These are phyloP conservation scores for Zymoseptoria passerinii DNA, from an alignment of 2,329 filamentous ascomycete species.

Conservation along the genomic window DNA sequence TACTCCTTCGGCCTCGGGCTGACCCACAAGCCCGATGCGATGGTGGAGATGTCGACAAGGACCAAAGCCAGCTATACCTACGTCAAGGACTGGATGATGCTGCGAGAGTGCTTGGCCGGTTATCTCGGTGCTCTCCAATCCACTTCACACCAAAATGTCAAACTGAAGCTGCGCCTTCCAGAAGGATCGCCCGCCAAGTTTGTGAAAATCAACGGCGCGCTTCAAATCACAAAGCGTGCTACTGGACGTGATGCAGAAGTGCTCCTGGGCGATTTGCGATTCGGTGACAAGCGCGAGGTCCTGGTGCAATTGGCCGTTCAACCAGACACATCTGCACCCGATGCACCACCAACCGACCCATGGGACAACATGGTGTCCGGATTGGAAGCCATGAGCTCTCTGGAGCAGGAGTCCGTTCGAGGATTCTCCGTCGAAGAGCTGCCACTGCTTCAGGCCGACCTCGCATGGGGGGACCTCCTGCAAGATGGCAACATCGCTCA, in stretches of 20 bases:
- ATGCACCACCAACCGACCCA: constrained; percentile 81
- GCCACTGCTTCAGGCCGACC: constrained; percentile 86
- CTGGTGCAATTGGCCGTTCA: constrained; percentile 88
- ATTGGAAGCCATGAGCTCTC: constrained; percentile 77
- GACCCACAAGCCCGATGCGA: constrained; percentile 96
- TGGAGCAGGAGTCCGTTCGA: constrained; percentile 79
- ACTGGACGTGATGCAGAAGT: constrained; percentile 92
- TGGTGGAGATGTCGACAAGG: constrained; percentile 91
- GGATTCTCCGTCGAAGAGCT: constrained; percentile 85
- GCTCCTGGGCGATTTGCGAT: constrained; percentile 80
- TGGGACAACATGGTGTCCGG: constrained; percentile 98
- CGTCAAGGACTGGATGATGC: constrained; percentile 99
- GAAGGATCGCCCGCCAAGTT: constrained; percentile 97
- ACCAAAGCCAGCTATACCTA: constrained; percentile 98
- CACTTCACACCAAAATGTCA: constrained; percentile 96
- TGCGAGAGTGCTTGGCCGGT: constrained; percentile 88
- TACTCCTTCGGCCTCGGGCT: constrained; percentile 94
- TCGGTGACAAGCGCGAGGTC: constrained; percentile 91
- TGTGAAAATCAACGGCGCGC: constrained; percentile 92
- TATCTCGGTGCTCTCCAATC: constrained; percentile 88
- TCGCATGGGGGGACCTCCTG: constrained; percentile 87
- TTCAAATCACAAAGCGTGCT: constrained; percentile 93
- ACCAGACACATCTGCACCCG: constrained; percentile 72
- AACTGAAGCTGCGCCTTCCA: constrained; percentile 84
- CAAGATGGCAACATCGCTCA: constrained; percentile 80